phyloP scores from a whole-genome alignment of 1,284 basidiomycete genomes.

The Fistulinella staudtii region DNA sequence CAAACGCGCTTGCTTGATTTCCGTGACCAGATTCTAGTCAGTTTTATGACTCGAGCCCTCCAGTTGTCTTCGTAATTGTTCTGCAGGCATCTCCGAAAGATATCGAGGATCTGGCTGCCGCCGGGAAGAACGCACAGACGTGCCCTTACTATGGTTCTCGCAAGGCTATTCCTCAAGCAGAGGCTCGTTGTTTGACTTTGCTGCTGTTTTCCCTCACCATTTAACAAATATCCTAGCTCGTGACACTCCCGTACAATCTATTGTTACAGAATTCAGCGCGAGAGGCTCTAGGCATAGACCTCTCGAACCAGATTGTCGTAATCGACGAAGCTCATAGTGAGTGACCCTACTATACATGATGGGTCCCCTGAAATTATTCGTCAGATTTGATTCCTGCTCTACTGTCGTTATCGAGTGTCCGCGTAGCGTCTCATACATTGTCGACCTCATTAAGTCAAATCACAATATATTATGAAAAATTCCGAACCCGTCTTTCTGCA shows the following conservation, averaged over 20 bases:
- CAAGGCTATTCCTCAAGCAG: constrained; percentile 83
- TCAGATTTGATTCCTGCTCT: constrained; percentile 85
- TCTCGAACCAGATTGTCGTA: constrained; percentile 81
- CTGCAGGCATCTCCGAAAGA: constrained; percentile 81
- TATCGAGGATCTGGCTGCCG: constrained; percentile 85
- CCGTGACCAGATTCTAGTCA: constrained; percentile 82
- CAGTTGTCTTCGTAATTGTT: constrained; percentile 1
- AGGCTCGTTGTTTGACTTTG: constrained; percentile 51
- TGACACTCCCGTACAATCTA: constrained; percentile 92
- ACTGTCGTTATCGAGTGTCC: constrained; percentile 78
- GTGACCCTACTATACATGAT: constrained; percentile 28
- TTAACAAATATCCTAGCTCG: constrained; percentile 50
- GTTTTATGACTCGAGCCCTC: constrained; percentile 21
- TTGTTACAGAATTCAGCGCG: constrained; percentile 82
- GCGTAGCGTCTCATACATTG: constrained; percentile 60
- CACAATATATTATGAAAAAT: constrained; percentile 74
- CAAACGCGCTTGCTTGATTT: constrained; percentile 78
- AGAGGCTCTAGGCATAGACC: constrained; percentile 82
- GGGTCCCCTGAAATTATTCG: constrained; percentile 1
- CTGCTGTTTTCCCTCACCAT: neutral
- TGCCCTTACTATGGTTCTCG: constrained; percentile 96
- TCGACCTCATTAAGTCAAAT: constrained; percentile 73
- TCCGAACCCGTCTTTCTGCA: constrained; percentile 72
- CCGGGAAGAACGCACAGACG: constrained; percentile 63
- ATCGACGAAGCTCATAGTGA: constrained; percentile 96